These are phyloP conservation scores for Cenococcum geophilum DNA, from an alignment of 495 filamentous ascomycete genomes.

Conservation along the genomic window DNA sequence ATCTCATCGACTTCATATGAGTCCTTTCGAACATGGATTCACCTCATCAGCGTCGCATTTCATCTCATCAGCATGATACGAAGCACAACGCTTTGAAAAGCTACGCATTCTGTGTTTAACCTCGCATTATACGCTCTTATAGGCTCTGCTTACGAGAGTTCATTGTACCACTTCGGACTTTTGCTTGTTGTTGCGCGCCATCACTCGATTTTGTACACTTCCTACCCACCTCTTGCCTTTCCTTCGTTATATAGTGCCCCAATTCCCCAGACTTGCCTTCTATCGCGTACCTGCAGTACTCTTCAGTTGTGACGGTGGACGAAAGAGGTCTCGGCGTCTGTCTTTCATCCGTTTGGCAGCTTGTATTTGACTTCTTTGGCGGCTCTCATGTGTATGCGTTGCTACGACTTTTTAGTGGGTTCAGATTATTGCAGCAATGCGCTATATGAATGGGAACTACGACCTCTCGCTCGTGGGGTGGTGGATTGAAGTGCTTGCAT, in stretches of 20 bases:
- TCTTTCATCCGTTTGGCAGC: neutral
- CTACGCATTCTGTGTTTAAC: neutral
- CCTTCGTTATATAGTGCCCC: neutral
- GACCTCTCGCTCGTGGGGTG: neutral
- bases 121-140: neutral
- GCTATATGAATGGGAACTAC: neutral
- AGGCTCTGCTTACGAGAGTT: neutral
- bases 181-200: neutral
- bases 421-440: conserved; percentile 10
- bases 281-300: too few relatives aligned
- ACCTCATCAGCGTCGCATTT: neutral
- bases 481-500: neutral
- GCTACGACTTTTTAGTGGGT: neutral
- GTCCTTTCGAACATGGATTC: neutral
- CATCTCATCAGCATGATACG: neutral
- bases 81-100: neutral
- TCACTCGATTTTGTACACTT: neutral
- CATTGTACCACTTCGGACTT: neutral
- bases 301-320: neutral
- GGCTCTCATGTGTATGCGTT: neutral
- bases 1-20: neutral
- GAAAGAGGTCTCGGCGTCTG: neutral
- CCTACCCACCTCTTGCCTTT: neutral
- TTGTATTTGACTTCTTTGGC: neutral
- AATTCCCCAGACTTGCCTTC: neutral